Evolutionary conservation across 2,329 filamentous ascomycete species (phyloP), one percentile per base, ranked within the genome.

Genomic region (Monilinia fructicola): DNA sequence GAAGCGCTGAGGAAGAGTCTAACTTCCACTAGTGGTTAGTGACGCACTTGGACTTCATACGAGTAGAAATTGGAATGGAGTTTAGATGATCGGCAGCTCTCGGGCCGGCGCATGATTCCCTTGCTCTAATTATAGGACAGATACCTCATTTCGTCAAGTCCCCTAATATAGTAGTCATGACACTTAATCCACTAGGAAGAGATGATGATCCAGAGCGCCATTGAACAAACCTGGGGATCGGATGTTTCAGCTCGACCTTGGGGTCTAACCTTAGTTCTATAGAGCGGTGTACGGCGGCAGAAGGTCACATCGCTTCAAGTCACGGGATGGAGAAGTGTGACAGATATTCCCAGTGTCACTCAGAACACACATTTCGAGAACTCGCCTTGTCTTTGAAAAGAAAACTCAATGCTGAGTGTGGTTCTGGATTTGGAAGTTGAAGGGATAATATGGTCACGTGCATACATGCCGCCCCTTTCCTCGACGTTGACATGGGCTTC

Each of bases 221-320:
- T 52, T 52, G 23, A 16, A 52, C 23, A 18, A 52, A 52, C 4
- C 18, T 6, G 18, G 52, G 21, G 26, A 21, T 53, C 31, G 46
- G 31, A 53, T 31, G 55, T 31, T 59, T 56, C 31, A 35, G 31
- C 31, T 35, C 31, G 31, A 31, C 31, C 4, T 31, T 6, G 2
- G 31, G 31, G 31, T 31, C 31, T 31, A 2, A 31, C 31, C 31
- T 31, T 9, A 10, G 10, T 7, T 1, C 31, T 28, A 54, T 18
- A 60, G n/a, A 38, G 28, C 56, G 56, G 58, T 60, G 28, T 50
- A 16, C 6, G 23, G 48, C 26, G 44, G 31, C 58, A 60, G 31
- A 60, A 60, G 12, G 35, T 28, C 23, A 40, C 10, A 12, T 4
- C 55, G 16, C 16, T 14, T 58, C 38, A 56, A 44, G 55, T 58